phyloP scores from a whole-genome alignment of 2,329 filamentous ascomycete genomes.

The Samsoniella hepiali region DNA sequence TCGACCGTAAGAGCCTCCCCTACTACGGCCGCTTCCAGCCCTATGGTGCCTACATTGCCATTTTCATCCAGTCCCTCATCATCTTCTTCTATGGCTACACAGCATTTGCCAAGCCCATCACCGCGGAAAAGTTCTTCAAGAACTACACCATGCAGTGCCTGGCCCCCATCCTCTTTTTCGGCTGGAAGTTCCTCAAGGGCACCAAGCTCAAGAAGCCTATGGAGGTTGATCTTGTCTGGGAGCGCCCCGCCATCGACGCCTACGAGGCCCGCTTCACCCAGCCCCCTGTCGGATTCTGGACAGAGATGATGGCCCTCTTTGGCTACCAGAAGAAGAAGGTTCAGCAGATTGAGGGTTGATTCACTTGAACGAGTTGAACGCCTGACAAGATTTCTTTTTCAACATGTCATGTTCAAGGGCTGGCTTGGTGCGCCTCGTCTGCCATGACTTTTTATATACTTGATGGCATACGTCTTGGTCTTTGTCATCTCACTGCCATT shows the following conservation, averaged over 20 bases:
- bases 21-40: conserved; percentile 60
- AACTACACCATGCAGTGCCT: conserved; percentile 58
- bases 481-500: background rate
- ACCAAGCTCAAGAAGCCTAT: conserved; percentile 52
- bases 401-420: background rate
- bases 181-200: conserved; percentile 62
- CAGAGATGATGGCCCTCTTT: conserved; percentile 49
- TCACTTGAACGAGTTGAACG: background rate
- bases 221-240: conserved; percentile 59
- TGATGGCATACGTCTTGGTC: background rate
- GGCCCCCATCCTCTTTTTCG: conserved; percentile 50
- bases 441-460: background rate
- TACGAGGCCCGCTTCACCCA: conserved; percentile 52
- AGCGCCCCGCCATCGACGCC: conserved; percentile 56
- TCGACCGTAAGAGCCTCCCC: conserved; percentile 51
- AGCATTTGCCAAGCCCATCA: conserved; percentile 46
- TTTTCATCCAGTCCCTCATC: conserved; percentile 41
- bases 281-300: conserved; percentile 53
- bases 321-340: conserved; percentile 26
- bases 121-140: conserved; percentile 44
- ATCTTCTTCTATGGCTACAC: conserved; percentile 55
- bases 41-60: conserved; percentile 49
- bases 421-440: background rate
- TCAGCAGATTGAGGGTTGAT: conserved; percentile 24
- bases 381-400: background rate